Base-by-base conservation (phyloP, 2,329 filamentous ascomycete species). In the Zasmidium citrigriseum region DNA sequence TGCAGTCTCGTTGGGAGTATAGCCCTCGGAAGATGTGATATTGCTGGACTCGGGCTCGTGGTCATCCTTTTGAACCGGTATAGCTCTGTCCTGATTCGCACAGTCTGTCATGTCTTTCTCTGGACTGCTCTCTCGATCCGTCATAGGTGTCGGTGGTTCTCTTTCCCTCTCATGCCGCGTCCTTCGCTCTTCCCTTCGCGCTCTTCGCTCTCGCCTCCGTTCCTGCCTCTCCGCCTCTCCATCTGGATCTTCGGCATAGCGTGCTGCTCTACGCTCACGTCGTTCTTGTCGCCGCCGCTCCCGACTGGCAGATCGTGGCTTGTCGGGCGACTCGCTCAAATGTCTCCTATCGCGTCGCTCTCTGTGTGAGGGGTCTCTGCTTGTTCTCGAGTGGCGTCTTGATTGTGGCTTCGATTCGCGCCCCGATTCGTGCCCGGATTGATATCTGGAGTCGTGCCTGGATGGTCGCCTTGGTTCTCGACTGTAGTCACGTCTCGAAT, bases 221-320 rank as follows among this genome's bases (percentile, higher is more conserved):
- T 46, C 52, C 4, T 53, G 41, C 27, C 55, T 52, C 7, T 24
- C 41, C 27, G 34, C 22, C 44, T 52, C 49, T 23, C 49, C 24
- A 21, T 57, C 57, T 11, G 57, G 57, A 29, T 59, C 57, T 27
- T 34, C 34, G 7, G 34, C 34, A n/a, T 41, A 41, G 34, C 34
- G 46, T 18, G 54, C 52, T 46, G 57, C 41, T 2, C 52, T 46
- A n/a, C n/a, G n/a, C n/a, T n/a, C n/a, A n/a, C n/a, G n/a, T 9
- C 34, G 34, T 16, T 41, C 34, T n/a, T n/a, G 34, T 41, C 34
- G 34, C 4, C 34, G 34, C 14, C 34, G 7, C 14, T 41, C 34
- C 18, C 34, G 5, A n/a, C 34, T 41, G 7, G 34, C 18, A 4
- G 34, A 41, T 41, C 34, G 34, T 41, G 34, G 16, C 18, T n/a